Evolutionary conservation across 1,139 yeast species (phyloP), one percentile per base, ranked within the genome.

Genomic region (Nematodospora anomalae): DNA sequence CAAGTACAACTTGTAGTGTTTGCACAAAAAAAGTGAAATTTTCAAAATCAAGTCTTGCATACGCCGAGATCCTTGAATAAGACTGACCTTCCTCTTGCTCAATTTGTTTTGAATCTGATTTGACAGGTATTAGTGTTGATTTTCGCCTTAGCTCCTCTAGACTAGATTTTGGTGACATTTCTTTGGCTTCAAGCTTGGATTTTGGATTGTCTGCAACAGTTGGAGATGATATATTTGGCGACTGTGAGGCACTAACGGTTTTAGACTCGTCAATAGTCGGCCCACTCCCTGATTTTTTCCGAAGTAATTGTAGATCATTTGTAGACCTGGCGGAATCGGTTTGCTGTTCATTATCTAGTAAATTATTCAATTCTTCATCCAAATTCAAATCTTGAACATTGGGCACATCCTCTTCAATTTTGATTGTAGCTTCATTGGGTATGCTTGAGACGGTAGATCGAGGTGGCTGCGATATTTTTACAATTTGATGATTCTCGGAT

Each of bases 1-100:
- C 99, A 29, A 92, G 67, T 6, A 92, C 76, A 2, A 92, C 96
- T 57, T 92, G 97, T 51, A 92, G 71, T 1, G 98, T 92, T 61
- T 92, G 98, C 3, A 92, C 96, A 52, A 89, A 92, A 59, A 94
- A 92, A 3, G 96, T 88, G 57, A 83, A 90, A 47, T 88, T 81
- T 43, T 87, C 96, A 60, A 92, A 92, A 57, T 92, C 97, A 28
- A 92, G 65, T 47, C 96, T 74, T 2, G 98, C 98, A 57, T 92
- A 92, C 1, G 98, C 98, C 7, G 90, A 84, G 9, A 92, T 87
- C 42, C 79, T 74, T 5, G 87, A 58, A 15, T 40, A 42, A 14
- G 15, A 15, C 20, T 55, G 58, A 3, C 49, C 42, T 18, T 57
- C 43, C 22, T 32, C 33, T 13, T 34, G 26, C 8, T 33, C 35